Evolutionary conservation across 768 basidiomycete species (phyloP).

Genomic region (Lactarius evosmus): DNA sequence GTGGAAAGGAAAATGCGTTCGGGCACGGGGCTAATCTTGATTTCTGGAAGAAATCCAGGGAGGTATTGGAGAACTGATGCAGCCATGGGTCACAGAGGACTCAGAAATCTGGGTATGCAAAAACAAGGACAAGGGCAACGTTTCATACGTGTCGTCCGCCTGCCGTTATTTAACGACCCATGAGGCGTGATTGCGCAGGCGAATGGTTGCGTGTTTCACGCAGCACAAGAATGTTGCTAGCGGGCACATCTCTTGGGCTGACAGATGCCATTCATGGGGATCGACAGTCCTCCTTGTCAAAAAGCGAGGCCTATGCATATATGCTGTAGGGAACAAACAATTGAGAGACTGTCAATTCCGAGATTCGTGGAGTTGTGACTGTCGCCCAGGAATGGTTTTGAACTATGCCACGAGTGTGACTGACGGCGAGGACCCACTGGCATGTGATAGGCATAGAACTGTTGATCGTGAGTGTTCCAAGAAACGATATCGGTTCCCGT

Average conservation of each 20-base stretch:
- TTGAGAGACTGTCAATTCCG: background rate
- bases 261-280: background rate
- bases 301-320: no score
- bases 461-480: background rate
- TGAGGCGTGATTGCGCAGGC: background rate
- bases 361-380: background rate
- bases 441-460: background rate
- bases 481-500: background rate
- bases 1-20: conserved; percentile 20
- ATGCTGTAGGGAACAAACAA: background rate
- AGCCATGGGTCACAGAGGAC: background rate
- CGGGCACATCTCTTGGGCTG: background rate
- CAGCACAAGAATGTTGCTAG: conserved; percentile 7
- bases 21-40: conserved; percentile 8
- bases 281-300: background rate
- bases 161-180: background rate
- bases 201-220: background rate
- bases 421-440: background rate
- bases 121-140: background rate
- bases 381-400: background rate
- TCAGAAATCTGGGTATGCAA: background rate
- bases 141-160: background rate
- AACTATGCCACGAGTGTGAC: background rate
- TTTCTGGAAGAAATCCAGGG: conserved; percentile 9
- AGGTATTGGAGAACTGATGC: conserved; percentile 4